Conservation (phyloP, 2,329 filamentous ascomycete genomes). For the Lojkania enalia region DNA sequence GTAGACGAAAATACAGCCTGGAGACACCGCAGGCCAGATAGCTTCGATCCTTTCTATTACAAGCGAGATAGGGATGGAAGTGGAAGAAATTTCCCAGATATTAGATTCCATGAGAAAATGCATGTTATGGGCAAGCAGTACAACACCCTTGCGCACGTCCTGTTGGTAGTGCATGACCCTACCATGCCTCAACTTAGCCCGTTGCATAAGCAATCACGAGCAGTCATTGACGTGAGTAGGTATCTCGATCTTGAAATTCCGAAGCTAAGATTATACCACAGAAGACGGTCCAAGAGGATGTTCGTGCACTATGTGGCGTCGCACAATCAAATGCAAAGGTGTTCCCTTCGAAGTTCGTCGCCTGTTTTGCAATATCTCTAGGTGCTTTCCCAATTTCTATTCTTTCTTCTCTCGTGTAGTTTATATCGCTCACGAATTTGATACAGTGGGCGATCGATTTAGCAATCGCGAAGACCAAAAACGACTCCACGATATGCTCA, state of each 20-base stretch:
- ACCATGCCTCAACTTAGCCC: slow-evolving; percentile 43
- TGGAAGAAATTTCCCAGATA: slow-evolving; percentile 40
- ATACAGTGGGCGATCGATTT: slow-evolving; percentile 40
- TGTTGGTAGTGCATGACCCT: slow-evolving; percentile 42
- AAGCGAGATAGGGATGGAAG: slow-evolving; percentile 38
- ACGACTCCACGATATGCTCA: slow-evolving; percentile 30
- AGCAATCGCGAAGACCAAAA: slow-evolving; percentile 35
- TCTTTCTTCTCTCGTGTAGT: slow-evolving; percentile 10
- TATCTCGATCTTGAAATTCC: neutral
- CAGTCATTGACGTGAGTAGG: slow-evolving; percentile 35
- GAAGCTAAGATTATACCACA: neutral
- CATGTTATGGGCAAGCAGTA: slow-evolving; percentile 34
- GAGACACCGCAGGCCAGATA: slow-evolving; percentile 35
- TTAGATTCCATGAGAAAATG: slow-evolving; percentile 39
- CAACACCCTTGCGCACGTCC: slow-evolving; percentile 40
- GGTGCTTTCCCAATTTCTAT: slow-evolving; percentile 21
- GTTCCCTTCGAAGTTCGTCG: slow-evolving; percentile 42
- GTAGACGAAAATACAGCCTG: slow-evolving; percentile 42
- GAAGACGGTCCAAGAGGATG: slow-evolving; percentile 37
- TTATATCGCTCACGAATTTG: too few species aligned
- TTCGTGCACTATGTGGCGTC: slow-evolving; percentile 41
- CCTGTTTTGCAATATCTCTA: slow-evolving; percentile 42
- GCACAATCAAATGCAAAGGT: slow-evolving; percentile 39
- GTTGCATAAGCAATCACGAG: slow-evolving; percentile 36
- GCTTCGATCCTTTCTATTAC: slow-evolving; percentile 42